phyloP scores from a whole-genome alignment of 495 filamentous ascomycete genomes.

The Pyrenula massariospora region DNA sequence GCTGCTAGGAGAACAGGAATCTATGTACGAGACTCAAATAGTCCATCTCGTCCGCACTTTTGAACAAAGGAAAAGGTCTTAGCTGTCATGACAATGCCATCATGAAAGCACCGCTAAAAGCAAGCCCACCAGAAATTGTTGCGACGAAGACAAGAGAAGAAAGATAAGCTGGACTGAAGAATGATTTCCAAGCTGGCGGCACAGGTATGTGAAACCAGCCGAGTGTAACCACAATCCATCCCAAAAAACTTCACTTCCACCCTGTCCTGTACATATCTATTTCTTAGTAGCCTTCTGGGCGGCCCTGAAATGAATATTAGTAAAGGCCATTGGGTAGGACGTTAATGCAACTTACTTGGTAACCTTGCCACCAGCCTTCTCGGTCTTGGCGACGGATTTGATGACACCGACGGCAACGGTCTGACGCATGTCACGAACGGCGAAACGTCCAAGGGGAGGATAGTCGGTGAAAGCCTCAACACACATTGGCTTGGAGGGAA shows the following conservation, averaged over 20 bases:
- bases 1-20: background rate
- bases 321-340: background rate
- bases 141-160: background rate
- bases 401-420: slow-evolving; percentile 81
- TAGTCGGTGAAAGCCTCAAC: slow-evolving; percentile 99
- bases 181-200: background rate
- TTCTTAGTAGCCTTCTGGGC: slow-evolving; percentile 59
- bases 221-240: background rate
- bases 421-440: slow-evolving; percentile 83
- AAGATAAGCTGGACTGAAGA: background rate
- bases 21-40: background rate
- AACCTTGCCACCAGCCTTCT: slow-evolving; percentile 57
- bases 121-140: background rate
- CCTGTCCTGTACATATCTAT: slow-evolving; percentile 26
- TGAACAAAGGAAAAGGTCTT: background rate
- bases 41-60: background rate
- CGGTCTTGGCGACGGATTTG: slow-evolving; percentile 71
- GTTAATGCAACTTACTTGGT: slow-evolving; percentile 37
- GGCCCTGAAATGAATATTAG: slow-evolving; percentile 16
- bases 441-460: slow-evolving; percentile 97
- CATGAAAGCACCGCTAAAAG: background rate
- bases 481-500: slow-evolving; percentile 99
- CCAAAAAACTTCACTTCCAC: slow-evolving; percentile 2
- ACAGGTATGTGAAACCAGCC: slow-evolving; percentile 1
- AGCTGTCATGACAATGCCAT: background rate